phyloP scores from a whole-genome alignment of 768 basidiomycete genomes.

The Suillus weaverae region DNA sequence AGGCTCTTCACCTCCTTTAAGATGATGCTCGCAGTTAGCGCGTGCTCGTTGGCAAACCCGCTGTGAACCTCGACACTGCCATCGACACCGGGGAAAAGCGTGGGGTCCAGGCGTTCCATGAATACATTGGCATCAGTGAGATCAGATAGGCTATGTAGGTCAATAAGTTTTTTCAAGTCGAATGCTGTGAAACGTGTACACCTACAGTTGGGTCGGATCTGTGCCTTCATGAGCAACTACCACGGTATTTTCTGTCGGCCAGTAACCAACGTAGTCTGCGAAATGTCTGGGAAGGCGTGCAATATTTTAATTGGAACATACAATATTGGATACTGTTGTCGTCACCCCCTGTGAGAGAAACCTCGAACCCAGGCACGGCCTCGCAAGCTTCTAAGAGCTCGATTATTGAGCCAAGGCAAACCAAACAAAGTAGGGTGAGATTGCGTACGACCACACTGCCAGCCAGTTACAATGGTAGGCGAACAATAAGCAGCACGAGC shows the following conservation, averaged over 20 bases:
- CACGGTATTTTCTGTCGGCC: constrained; percentile 48
- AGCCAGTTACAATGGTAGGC: constrained; percentile 35
- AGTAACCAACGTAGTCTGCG: constrained; percentile 58
- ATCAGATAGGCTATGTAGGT: constrained; percentile 40
- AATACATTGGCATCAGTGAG: constrained; percentile 50
- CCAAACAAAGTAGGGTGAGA: constrained; percentile 3
- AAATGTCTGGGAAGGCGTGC: background rate
- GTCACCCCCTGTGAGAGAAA: constrained; percentile 47
- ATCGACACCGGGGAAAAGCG: constrained; percentile 56
- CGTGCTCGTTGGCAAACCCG: constrained; percentile 55
- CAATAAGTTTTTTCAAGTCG: background rate
- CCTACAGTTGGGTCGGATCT: constrained; percentile 54
- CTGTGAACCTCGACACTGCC: constrained; percentile 46
- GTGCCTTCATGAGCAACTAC: constrained; percentile 67
- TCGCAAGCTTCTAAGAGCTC: constrained; percentile 28
- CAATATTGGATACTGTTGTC: constrained; percentile 49
- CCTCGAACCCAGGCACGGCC: constrained; percentile 42
- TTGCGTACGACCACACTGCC: constrained; percentile 45
- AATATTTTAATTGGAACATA: constrained; percentile 24
- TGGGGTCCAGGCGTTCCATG: constrained; percentile 39
- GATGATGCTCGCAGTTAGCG: constrained; percentile 44
- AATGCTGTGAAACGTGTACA: background rate
- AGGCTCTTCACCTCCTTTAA: constrained; percentile 44
- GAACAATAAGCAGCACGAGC: constrained; percentile 57
- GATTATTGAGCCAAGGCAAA: background rate